These are phyloP conservation scores for Capsicum rhomboideum DNA, from an alignment of 257 asterid species.

Conservation along the genomic window DNA sequence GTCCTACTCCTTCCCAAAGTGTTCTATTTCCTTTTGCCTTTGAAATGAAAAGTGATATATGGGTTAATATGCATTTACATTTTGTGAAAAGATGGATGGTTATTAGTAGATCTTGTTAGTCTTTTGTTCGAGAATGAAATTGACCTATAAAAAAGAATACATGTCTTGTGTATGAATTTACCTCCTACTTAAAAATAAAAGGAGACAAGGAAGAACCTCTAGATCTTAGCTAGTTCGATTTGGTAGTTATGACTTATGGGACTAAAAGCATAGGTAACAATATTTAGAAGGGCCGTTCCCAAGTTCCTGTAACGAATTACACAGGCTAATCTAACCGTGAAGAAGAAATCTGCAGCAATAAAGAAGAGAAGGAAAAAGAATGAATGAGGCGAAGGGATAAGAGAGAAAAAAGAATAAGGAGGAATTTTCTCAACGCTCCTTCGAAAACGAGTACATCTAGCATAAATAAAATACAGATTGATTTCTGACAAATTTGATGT, in stretches of 20 bases:
- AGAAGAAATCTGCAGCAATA: background rate
- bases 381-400: background rate
- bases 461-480: background rate
- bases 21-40: background rate
- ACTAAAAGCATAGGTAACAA: background rate
- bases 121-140: background rate
- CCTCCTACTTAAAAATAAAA: no score
- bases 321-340: background rate
- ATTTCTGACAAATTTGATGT: background rate
- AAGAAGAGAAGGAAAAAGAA: background rate
- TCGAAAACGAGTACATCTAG: background rate
- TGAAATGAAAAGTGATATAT: background rate
- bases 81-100: background rate
- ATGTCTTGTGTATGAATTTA: background rate
- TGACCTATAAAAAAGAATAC: background rate
- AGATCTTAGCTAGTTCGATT: background rate
- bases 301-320: background rate
- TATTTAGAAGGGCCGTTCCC: background rate
- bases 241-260: background rate
- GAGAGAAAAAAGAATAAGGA: background rate
- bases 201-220: background rate
- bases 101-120: background rate
- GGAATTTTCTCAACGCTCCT: background rate
- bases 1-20: background rate
- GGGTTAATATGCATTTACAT: background rate